A percentile compares a stretch with the other conserved stretches of the same genome.
These are phyloP conservation scores for Carpinus viminea DNA, from an alignment of 306 rosid genomes.

Conservation along the genomic window DNA sequence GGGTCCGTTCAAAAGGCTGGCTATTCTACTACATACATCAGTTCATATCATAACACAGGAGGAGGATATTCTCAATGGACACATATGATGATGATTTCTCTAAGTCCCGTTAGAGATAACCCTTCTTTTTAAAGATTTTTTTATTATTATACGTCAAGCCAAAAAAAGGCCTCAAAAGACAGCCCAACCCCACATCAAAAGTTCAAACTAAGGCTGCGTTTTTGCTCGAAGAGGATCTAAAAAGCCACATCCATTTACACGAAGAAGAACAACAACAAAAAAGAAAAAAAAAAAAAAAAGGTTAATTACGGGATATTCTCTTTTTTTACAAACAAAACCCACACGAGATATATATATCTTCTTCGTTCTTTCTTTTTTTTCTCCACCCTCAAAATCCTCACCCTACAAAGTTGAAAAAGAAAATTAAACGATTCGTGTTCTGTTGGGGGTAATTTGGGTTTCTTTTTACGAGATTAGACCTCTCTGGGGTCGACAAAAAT, in stretches of 20 bases:
- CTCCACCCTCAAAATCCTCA: conserved; percentile 28
- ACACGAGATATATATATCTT: background rate
- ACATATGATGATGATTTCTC: background rate
- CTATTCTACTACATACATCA: background rate
- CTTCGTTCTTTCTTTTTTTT: background rate
- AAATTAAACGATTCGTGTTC: background rate
- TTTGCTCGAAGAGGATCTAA: conserved; percentile 39
- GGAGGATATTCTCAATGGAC: background rate
- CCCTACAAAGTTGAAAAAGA: conserved; percentile 9
- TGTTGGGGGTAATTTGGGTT: background rate
- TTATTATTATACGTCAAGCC: too few relatives aligned
- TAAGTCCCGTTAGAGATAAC: background rate
- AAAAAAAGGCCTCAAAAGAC: background rate
- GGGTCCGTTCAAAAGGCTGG: conserved; percentile 35
- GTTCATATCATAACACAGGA: too few relatives aligned
- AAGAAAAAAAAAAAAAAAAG: background rate
- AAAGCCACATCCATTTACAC: conserved; percentile 50
- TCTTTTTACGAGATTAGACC: conserved; percentile 33
- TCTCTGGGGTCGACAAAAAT: conserved; percentile 98
- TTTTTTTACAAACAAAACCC: conserved; percentile 32
- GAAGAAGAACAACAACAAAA: background rate
- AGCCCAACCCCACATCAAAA: conserved; percentile 28
- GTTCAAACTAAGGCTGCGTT: conserved; percentile 32
- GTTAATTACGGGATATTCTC: conserved; percentile 27
- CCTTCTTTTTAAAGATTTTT: background rate